These are phyloP conservation scores for Myxozyma lipomycoides DNA, from an alignment of 805 yeast genomes.

Conservation along the genomic window DNA sequence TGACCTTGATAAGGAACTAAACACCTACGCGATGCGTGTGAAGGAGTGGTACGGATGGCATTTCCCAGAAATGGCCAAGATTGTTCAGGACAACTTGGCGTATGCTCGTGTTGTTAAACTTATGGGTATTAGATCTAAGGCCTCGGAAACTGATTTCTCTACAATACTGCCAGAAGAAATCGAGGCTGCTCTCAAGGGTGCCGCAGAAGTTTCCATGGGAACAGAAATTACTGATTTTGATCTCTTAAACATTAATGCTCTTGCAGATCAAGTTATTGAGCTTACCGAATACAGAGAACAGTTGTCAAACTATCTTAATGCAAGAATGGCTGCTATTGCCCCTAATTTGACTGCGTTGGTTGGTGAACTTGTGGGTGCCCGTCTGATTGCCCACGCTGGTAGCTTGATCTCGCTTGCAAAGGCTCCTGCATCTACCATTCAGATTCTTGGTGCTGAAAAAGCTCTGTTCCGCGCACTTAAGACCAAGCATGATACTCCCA, in stretches of 20 bases:
- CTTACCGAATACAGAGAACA: slow-evolving; percentile 96
- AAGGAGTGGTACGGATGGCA: slow-evolving; percentile 99
- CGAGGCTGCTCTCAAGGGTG: slow-evolving; percentile 87
- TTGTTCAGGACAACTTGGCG: slow-evolving; percentile 91
- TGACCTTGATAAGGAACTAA: slow-evolving; percentile 94
- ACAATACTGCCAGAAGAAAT: slow-evolving; percentile 88
- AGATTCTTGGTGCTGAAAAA: slow-evolving; percentile 98
- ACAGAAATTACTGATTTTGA: slow-evolving; percentile 94
- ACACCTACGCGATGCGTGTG: slow-evolving; percentile 97
- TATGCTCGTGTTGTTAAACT: slow-evolving; percentile 88
- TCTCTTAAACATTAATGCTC: slow-evolving; percentile 76
- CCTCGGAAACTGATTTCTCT: slow-evolving; percentile 83
- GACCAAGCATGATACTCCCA: slow-evolving; percentile 98
- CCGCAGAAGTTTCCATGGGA: slow-evolving; percentile 99
- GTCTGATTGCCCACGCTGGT: slow-evolving; percentile 96
- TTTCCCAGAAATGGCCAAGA: slow-evolving; percentile 98
- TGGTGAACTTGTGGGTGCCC: slow-evolving; percentile 97
- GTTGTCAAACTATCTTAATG: slow-evolving; percentile 79
- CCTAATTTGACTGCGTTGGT: slow-evolving; percentile 94
- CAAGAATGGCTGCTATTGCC: slow-evolving; percentile 98
- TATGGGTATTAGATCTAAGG: slow-evolving; percentile 93
- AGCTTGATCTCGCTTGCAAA: slow-evolving; percentile 90
- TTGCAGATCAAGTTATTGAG: slow-evolving; percentile 95
- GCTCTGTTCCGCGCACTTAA: slow-evolving; percentile 97
- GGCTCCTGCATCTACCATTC: slow-evolving; percentile 98